A percentile compares a stretch with the other conserved stretches of the same genome.
These are phyloP conservation scores for Aspergillus homomorphus DNA, from an alignment of 495 filamentous ascomycete genomes.

Conservation along the genomic window DNA sequence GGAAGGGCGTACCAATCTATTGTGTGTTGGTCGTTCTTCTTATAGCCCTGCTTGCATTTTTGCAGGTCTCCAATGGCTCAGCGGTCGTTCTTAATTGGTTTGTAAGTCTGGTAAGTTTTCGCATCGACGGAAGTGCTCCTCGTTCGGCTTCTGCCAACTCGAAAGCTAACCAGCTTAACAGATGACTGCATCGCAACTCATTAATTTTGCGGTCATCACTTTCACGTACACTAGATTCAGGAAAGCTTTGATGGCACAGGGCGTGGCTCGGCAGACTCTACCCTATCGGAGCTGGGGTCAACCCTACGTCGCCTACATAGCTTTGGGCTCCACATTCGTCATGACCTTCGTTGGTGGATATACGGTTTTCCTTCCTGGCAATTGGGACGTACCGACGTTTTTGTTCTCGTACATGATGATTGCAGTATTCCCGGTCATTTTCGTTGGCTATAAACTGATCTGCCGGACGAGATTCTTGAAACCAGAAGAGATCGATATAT, in stretches of 20 bases:
- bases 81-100: conserved; percentile 74
- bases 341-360: conserved; percentile 79
- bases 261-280: conserved; percentile 57
- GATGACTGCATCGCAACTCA: conserved; percentile 68
- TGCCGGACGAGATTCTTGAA: conserved; percentile 58
- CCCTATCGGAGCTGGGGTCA: conserved; percentile 66
- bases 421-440: conserved; percentile 61
- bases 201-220: conserved; percentile 70
- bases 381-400: conserved; percentile 71
- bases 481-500: conserved; percentile 61
- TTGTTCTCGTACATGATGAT: conserved; percentile 78
- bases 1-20: conserved; percentile 51
- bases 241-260: conserved; percentile 65
- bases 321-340: conserved; percentile 54
- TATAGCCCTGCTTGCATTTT: conserved; percentile 65
- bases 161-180: conserved; percentile 17
- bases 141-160: not conserved
- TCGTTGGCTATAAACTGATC: conserved; percentile 65
- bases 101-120: conserved; percentile 55
- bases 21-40: conserved; percentile 59
- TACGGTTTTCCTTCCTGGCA: conserved; percentile 67
- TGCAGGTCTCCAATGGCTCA: conserved; percentile 67
- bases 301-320: conserved; percentile 70
- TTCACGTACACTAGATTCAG: conserved; percentile 73
- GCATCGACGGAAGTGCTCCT: not conserved